A percentile compares a stretch with the other conserved stretches of the same genome.
These are phyloP conservation scores for Dysphania ambrosioides DNA, from an alignment of 148 eudicot species.

Conservation along the genomic window DNA sequence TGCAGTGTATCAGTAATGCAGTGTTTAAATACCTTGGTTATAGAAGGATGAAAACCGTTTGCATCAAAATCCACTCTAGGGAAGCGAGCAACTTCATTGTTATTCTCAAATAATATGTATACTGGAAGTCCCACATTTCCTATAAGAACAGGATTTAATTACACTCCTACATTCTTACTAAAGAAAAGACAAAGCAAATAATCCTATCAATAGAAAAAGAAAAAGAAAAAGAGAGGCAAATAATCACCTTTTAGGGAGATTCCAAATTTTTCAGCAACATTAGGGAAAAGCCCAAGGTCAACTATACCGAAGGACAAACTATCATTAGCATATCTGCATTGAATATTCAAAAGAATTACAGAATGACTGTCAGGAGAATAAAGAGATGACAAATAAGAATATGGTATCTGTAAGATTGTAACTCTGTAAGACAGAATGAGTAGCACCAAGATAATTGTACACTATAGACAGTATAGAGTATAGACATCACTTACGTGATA, in stretches of 20 bases:
- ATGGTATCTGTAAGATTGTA: neutral
- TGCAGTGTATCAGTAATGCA: neutral
- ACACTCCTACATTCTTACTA: no score
- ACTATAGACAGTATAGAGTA: no score
- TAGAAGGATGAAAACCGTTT: conserved; percentile 43
- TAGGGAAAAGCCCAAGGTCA: conserved; percentile 95
- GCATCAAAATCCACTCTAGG: conserved; percentile 57
- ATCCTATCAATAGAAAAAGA: neutral
- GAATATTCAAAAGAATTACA: conserved; percentile 10
- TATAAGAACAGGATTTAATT: conserved; percentile 27
- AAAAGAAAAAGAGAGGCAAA: no score
- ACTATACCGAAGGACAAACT: conserved; percentile 78
- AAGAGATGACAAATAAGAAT: neutral
- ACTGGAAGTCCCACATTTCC: conserved; percentile 67
- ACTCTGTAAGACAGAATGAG: neutral
- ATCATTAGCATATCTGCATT: conserved; percentile 75
- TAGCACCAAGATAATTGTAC: neutral
- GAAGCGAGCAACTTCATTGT: conserved; percentile 58
- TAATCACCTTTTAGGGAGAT: conserved; percentile 52
- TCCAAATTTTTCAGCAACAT: conserved; percentile 76
- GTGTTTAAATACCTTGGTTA: conserved; percentile 59
- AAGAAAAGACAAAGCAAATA: neutral
- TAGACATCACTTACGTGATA: conserved; percentile 62
- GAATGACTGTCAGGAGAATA: neutral
- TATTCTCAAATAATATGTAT: conserved; percentile 75